Conservation (phyloP, 2,329 filamentous ascomycete species). For the Cryphonectria carpinicola region DNA sequence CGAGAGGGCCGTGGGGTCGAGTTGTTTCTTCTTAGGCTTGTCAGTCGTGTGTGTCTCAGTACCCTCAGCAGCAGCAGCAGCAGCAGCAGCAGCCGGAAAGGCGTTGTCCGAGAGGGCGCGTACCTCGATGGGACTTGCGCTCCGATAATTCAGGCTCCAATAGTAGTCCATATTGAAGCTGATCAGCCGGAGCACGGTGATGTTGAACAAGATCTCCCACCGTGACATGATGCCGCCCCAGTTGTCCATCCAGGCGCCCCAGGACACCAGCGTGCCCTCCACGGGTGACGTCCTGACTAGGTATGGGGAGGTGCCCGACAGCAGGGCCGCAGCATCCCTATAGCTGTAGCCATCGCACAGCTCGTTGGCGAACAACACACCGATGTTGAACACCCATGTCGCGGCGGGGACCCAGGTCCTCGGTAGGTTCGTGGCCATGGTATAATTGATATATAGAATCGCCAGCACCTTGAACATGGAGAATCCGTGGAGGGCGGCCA, state of each 20-base stretch:
- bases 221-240: constrained; percentile 82
- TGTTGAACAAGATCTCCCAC: constrained; percentile 98
- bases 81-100: not conserved
- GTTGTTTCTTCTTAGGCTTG: constrained; percentile 90
- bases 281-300: constrained; percentile 37
- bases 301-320: constrained; percentile 40
- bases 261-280: constrained; percentile 51
- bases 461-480: constrained; percentile 80
- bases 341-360: constrained; percentile 77
- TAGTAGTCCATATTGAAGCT: constrained; percentile 98
- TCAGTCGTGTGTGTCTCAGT: constrained; percentile 54
- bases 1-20: constrained; percentile 83
- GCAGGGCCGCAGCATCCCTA: constrained; percentile 59
- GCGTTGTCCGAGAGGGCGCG: constrained; percentile 35
- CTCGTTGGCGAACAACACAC: constrained; percentile 87
- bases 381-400: constrained; percentile 91
- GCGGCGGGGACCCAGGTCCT: constrained; percentile 70
- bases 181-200: constrained; percentile 88
- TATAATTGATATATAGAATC: constrained; percentile 83
- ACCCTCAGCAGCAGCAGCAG: too few relatives aligned
- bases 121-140: constrained; percentile 79
- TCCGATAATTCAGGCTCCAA: constrained; percentile 75
- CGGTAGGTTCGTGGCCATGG: constrained; percentile 73
- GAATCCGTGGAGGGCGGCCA: constrained; percentile 80
- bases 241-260: constrained; percentile 75